Percentiles rank a stretch among this genome's conserved stretches.
Evolutionary conservation across 805 yeast species (phyloP).

Genomic region (Teunomyces aglyptinius): DNA sequence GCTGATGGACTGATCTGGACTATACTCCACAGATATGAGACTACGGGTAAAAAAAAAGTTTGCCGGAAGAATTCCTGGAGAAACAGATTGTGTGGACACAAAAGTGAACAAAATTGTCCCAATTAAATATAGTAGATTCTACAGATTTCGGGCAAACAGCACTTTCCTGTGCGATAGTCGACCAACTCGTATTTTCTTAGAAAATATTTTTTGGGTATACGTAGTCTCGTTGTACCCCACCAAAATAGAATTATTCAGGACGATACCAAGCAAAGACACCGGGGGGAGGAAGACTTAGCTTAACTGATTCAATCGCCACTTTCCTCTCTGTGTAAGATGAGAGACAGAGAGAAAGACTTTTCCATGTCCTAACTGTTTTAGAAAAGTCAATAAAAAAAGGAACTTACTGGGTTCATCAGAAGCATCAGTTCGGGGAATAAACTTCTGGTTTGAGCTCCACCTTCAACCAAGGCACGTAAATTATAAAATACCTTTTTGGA

Average conservation of each 20-base stretch:
- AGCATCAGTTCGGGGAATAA: too few species aligned
- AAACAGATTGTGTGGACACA: background rate
- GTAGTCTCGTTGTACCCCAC: background rate
- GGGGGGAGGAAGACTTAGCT: too few species aligned
- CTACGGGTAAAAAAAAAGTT: background rate
- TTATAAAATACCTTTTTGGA: background rate
- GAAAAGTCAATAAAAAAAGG: too few species aligned
- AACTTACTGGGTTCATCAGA: too few species aligned
- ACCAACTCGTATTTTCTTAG: background rate
- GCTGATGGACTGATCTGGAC: too few species aligned
- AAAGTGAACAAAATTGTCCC: background rate
- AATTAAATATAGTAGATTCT: background rate
- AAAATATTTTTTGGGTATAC: background rate
- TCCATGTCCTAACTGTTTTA: too few species aligned
- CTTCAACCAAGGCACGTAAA: too few species aligned
- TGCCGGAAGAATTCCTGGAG: constrained; percentile 5
- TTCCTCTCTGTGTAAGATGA: too few species aligned
- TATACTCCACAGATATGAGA: background rate
- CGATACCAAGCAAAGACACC: background rate
- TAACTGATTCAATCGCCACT: too few species aligned
- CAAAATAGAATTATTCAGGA: background rate
- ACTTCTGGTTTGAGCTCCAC: too few species aligned
- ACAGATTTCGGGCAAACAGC: background rate
- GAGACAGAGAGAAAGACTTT: too few species aligned
- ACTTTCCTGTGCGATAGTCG: background rate